Evolutionary conservation across 2,329 filamentous ascomycete species (phyloP).

Genomic region (Fusarium albosuccineum): DNA sequence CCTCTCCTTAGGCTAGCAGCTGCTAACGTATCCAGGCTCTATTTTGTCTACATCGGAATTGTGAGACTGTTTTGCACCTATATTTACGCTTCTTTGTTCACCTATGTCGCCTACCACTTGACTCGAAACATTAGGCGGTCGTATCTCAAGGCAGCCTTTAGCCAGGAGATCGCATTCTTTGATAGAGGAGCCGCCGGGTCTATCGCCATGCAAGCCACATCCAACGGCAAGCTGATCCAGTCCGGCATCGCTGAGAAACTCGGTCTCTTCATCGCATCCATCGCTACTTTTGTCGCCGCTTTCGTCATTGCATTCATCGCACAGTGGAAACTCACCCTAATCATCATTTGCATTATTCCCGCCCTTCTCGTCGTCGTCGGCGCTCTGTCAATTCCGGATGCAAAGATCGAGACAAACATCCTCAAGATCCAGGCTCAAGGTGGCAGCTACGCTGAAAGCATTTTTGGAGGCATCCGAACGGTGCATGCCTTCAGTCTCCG

Average conservation of each 20-base stretch:
- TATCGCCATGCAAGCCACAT: constrained; percentile 49
- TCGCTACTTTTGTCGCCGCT: constrained; percentile 53
- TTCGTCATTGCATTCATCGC: constrained; percentile 52
- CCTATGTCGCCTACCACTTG: constrained; percentile 61
- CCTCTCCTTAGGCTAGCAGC: fast-evolving
- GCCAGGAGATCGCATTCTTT: constrained; percentile 60
- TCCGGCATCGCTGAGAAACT: not conserved
- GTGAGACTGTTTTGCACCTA: constrained; percentile 63
- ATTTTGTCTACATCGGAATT: constrained; percentile 70
- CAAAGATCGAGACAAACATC: constrained; percentile 40
- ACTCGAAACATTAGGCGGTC: constrained; percentile 60
- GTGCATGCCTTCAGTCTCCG: constrained; percentile 57
- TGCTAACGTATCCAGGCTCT: constrained; percentile 54
- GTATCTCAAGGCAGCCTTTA: constrained; percentile 62
- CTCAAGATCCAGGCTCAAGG: constrained; percentile 48
- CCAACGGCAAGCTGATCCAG: constrained; percentile 52
- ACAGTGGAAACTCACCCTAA: constrained; percentile 58
- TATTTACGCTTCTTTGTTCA: constrained; percentile 56
- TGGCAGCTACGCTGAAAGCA: constrained; percentile 49
- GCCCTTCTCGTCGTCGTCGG: constrained; percentile 44
- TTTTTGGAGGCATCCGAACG: constrained; percentile 51
- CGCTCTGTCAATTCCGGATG: constrained; percentile 44
- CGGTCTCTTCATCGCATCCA: constrained; percentile 49
- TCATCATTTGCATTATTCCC: constrained; percentile 47
- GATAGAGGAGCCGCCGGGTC: constrained; percentile 4